A percentile compares a stretch with the other conserved stretches of the same genome.
These are phyloP conservation scores for Glonium stellatum DNA, from an alignment of 495 filamentous ascomycete genomes.

Conservation along the genomic window DNA sequence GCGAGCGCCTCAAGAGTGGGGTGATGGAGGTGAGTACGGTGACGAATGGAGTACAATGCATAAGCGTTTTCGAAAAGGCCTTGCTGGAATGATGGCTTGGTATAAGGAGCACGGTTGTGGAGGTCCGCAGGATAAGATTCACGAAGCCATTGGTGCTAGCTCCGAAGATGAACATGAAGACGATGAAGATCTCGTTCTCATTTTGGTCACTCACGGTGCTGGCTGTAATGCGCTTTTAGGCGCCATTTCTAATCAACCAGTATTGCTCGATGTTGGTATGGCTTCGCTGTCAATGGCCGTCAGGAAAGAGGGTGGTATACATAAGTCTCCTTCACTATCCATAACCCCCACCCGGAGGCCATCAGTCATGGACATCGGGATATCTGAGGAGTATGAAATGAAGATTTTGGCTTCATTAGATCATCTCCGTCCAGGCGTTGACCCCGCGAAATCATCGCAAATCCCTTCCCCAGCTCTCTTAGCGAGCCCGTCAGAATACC, in stretches of 20 bases:
- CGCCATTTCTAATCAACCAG: conserved; percentile 78
- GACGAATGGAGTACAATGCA: conserved; percentile 98
- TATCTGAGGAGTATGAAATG: conserved; percentile 64
- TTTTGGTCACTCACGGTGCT: conserved; percentile 94
- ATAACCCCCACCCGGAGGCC: conserved; percentile 5
- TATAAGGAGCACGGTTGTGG: conserved; percentile 55
- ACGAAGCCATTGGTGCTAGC: conserved; percentile 12
- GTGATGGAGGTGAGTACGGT: conserved; percentile 75
- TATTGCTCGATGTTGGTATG: conserved; percentile 81
- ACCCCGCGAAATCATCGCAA: conserved; percentile 26
- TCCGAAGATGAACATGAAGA: conserved; percentile 37
- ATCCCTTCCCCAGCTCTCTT: conserved; percentile 13
- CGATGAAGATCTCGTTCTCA: conserved; percentile 68
- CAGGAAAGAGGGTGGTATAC: conserved; percentile 45
- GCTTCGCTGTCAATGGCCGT: conserved; percentile 87
- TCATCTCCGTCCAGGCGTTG: conserved; percentile 58
- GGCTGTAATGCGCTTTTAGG: conserved; percentile 95
- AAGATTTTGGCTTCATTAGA: conserved; percentile 71
- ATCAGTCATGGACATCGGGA: conserved; percentile 36
- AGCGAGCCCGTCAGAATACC: conserved; percentile 9
- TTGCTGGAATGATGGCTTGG: conserved; percentile 72
- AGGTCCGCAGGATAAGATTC: conserved; percentile 30
- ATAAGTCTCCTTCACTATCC: conserved; percentile 11
- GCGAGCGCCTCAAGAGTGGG: conserved; percentile 66
- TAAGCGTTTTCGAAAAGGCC: conserved; percentile 69